Conservation (phyloP, 176 grass and related monocot genomes). For the Guadua angustifolia region DNA sequence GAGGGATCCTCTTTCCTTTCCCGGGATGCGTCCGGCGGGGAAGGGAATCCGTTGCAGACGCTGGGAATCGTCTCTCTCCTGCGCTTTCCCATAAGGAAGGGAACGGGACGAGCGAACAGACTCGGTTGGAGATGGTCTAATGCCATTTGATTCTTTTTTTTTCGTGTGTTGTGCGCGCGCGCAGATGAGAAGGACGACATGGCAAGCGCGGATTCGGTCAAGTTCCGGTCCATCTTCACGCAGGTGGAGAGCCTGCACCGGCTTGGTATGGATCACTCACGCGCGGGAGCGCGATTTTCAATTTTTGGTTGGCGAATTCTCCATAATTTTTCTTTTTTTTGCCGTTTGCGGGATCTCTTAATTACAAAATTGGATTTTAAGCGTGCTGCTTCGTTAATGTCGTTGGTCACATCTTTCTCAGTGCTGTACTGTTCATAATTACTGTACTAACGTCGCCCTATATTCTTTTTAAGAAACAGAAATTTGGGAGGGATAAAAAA, state of each 20-base stretch:
- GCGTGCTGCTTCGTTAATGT: not conserved
- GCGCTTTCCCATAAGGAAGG: no score
- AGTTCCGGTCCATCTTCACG: slow-evolving; percentile 68
- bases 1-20: no score
- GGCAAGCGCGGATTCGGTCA: slow-evolving; percentile 51
- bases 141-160: not conserved
- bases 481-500: not conserved
- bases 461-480: not conserved
- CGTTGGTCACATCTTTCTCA: not conserved
- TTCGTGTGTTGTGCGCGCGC: no score
- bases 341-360: not conserved
- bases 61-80: no score
- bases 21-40: no score
- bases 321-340: not conserved
- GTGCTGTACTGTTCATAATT: not conserved
- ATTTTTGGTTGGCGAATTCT: not conserved
- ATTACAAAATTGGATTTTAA: not conserved
- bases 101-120: no score
- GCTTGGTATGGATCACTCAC: slow-evolving; percentile 40
- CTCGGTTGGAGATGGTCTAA: no score
- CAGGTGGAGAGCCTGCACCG: slow-evolving; percentile 73
- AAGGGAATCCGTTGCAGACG: no score
- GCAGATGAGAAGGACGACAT: slow-evolving; percentile 79
- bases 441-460: not conserved
- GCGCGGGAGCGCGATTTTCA: not conserved